Evolutionary conservation across 176 grass and related monocot species (phyloP), one percentile per base, ranked within the genome.

Genomic region (Cenchrus fungigraminus): DNA sequence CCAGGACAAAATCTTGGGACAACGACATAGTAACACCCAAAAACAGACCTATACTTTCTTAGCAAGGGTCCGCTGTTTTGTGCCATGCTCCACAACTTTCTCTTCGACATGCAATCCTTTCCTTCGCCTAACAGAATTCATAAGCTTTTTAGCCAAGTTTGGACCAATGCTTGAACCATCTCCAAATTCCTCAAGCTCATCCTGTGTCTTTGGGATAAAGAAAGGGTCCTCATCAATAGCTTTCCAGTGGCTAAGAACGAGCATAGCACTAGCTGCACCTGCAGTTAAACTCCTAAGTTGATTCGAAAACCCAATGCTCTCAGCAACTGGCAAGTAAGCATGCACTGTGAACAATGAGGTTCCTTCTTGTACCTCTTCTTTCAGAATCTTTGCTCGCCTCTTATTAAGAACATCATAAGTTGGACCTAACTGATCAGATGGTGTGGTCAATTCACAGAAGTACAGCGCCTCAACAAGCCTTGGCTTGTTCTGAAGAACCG

Each of bases 211-310:
- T 6, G 93, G 95, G 25, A 92, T 55, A 80, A 98, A 98, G 73
- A 98, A 93, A 6, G 95, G 95, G 34, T 98, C 95, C 55, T 92
- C 76, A 56, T 84, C 70, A 47, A 93, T 90, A 77, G 82, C 79
- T 75, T 95, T 93, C 95, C 95, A 95, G 79, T 98, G 95, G 69
- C 95, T 95, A 66, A 93, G 87, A 79, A 95, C 83, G 45, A 98
- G 92, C 28, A 93, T 79, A 9, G 91, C 95, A 91, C 85, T 98
- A 12, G 87, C 91, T 63, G 91, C 91, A 58, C 95, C 95, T 19
- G 91, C 91, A 65, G 91, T 95, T 63, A 67, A 64, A 34, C 37
- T 90, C 79, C 95, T 87, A 77, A 98, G 90, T 52, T 98, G 74
- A 76, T 92, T 88, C 1, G 93, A 84, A 71, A 98, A 98, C 20